These are phyloP conservation scores for Plicaturopsis crispa DNA, from an alignment of 768 basidiomycete genomes.

Conservation along the genomic window DNA sequence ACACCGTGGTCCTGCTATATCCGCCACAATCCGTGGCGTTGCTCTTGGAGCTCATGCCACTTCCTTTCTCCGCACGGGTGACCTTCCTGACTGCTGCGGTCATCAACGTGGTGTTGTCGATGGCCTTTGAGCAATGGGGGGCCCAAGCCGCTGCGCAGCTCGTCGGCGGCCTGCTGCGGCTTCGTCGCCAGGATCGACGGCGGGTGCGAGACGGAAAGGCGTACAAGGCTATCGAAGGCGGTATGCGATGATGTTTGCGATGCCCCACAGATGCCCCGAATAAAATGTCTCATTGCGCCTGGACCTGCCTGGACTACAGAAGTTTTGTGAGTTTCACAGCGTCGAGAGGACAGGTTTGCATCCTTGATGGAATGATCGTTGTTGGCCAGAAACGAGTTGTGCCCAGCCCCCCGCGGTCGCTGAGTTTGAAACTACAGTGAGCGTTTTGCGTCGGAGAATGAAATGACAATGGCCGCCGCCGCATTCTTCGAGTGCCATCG, in stretches of 20 bases:
- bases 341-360: no score
- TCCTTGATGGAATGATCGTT: no score
- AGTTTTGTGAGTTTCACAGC: no score
- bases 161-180: constrained; percentile 38
- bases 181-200: constrained; percentile 34
- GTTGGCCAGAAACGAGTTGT: no score
- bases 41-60: constrained; percentile 68
- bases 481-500: constrained; percentile 1
- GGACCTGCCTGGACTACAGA: no score
- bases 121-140: constrained; percentile 75
- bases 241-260: no score
- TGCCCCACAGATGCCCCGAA: no score
- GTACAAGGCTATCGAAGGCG: constrained; percentile 83
- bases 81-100: constrained; percentile 61
- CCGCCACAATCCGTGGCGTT: constrained; percentile 53
- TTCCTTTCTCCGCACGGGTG: constrained; percentile 62
- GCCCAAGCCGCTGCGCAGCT: constrained; percentile 47
- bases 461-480: background rate
- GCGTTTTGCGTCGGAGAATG: no score
- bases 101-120: constrained; percentile 63
- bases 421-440: no score
- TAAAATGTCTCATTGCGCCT: no score
- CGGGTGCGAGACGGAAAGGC: constrained; percentile 59
- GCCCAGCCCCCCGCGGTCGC: no score
- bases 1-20: constrained; percentile 65